These are phyloP conservation scores for Herpetospermum pedunculosum DNA, from an alignment of 306 rosid species.

Conservation along the genomic window DNA sequence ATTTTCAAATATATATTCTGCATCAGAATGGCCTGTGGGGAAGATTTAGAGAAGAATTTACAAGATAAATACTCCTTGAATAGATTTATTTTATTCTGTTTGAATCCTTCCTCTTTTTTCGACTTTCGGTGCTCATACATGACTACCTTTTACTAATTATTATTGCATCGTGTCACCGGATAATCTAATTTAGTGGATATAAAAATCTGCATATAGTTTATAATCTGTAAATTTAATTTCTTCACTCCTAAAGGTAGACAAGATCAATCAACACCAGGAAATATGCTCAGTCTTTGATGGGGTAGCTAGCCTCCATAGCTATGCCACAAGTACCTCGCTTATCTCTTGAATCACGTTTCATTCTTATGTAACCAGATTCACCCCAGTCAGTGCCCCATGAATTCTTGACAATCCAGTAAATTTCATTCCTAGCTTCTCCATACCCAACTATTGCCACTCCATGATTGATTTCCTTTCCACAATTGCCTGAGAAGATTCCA, in stretches of 20 bases:
- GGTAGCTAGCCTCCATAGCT: conserved; percentile 61
- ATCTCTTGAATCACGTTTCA: conserved; percentile 16
- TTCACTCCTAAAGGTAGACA: conserved; percentile 8
- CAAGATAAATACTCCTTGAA: not conserved
- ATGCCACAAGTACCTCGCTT: conserved; percentile 52
- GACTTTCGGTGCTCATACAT: conserved; percentile 1
- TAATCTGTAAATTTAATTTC: conserved; percentile 1
- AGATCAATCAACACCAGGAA: conserved; percentile 16
- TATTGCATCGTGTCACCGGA: conserved; percentile 8
- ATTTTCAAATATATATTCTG: not conserved
- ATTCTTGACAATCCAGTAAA: conserved; percentile 64
- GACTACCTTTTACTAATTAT: conserved; percentile 9
- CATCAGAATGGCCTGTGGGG: not conserved
- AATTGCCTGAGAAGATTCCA: conserved; percentile 39
- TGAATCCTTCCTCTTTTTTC: not conserved
- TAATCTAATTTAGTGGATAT: not conserved
- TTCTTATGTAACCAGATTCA: conserved; percentile 52
- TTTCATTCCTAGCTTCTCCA: conserved; percentile 31
- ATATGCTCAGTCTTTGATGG: conserved; percentile 23
- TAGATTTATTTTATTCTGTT: not conserved
- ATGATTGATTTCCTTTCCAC: conserved; percentile 52
- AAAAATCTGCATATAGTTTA: not conserved
- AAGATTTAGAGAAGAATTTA: not conserved
- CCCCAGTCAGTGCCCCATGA: too few species aligned
- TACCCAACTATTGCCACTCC: conserved; percentile 60